Base-by-base conservation (phyloP, 1,284 basidiomycete species). In the Tilletia caries region DNA sequence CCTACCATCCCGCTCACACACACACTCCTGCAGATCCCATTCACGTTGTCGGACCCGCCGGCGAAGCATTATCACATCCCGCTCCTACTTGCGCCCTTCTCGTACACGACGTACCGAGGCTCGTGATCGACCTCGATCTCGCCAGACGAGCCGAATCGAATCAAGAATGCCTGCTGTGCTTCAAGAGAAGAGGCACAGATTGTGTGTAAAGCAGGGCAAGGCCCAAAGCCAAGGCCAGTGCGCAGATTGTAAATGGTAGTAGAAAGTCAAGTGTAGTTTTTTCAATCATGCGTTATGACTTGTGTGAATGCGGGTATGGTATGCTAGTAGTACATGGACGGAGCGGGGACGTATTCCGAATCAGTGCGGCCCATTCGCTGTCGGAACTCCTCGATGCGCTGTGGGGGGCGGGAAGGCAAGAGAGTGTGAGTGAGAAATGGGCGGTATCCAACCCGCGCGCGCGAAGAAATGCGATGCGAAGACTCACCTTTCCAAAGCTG, bases 91-190 rank as follows among this genome's bases (percentile, higher is more conserved):
- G 94, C 91, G 82, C 93, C 93, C 5, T 94, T 91, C 85, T 91
- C 91, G 1, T 97, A 91, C 83, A 94, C 93, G 20, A 95, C 94
- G 5, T 95, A 95, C 83, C 87, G 92, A 73, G 93, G 93, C 23
- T 80, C 78, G 34, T 80, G 72, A 68, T 23, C n/a, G n/a, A n/a
- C 41, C 10, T 44, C 10, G 18, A 44, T 8, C 41, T 10, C 41
- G 41, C 8, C 10, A 8, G 41, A 44, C 18, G 41, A 44, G 41
- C 41, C 41, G n/a, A n/a, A n/a, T n/a, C n/a, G n/a, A n/a, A n/a
- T n/a, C n/a, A n/a, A n/a, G n/a, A n/a, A n/a, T n/a, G n/a, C n/a
- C n/a, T n/a, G n/a, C n/a, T n/a, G n/a, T n/a, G n/a, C n/a, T n/a
- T n/a, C n/a, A n/a, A n/a, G n/a, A n/a, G n/a, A n/a, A n/a, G n/a